Percentiles rank a stretch among this genome's conserved stretches.
phyloP scores from a whole-genome alignment of 352 stramenopile genomes.

The Phytophthora macrochlamydospora region DNA sequence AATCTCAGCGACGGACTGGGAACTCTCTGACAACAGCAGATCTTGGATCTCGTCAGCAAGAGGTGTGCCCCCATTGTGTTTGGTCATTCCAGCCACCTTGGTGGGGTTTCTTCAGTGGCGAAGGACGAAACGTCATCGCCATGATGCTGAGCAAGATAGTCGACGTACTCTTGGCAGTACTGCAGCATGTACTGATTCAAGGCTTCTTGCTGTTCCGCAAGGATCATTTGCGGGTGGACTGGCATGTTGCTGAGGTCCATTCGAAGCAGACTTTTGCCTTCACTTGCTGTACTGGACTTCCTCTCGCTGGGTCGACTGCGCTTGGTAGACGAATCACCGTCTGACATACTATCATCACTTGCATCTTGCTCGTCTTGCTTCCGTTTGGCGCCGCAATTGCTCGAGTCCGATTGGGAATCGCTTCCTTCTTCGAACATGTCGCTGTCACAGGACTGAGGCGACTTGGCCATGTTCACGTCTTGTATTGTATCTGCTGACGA shows the following conservation, averaged over 20 bases:
- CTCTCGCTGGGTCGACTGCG: conserved; percentile 9
- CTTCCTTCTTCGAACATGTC: conserved; percentile 65
- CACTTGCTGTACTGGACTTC: conserved; percentile 1
- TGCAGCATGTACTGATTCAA: conserved; percentile 63
- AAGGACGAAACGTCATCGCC: conserved; percentile 4
- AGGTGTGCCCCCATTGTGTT: conserved; percentile 13
- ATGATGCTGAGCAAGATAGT: conserved; percentile 46
- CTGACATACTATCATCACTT: conserved; percentile 35
- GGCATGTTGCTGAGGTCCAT: conserved; percentile 47
- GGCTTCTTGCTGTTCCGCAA: conserved; percentile 53
- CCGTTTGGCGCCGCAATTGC: conserved; percentile 40
- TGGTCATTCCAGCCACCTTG: not conserved
- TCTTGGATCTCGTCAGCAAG: conserved; percentile 68
- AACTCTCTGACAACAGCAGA: conserved; percentile 68
- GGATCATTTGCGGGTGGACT: conserved; percentile 54
- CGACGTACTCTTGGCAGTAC: conserved; percentile 66
- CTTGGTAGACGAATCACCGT: conserved; percentile 38
- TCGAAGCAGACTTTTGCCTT: conserved; percentile 37
- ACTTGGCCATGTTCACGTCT: conserved; percentile 42
- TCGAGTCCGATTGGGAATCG: conserved; percentile 58
- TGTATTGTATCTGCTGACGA: conserved; percentile 19
- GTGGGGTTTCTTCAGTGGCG: conserved; percentile 20
- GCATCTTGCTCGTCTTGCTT: conserved; percentile 45
- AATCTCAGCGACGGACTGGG: conserved; percentile 69
- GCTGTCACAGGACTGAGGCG: conserved; percentile 65